Evolutionary conservation across 768 basidiomycete genomes (phyloP), one percentile per base, ranked within the genome.

Genomic region (Calvatia gigantea): DNA sequence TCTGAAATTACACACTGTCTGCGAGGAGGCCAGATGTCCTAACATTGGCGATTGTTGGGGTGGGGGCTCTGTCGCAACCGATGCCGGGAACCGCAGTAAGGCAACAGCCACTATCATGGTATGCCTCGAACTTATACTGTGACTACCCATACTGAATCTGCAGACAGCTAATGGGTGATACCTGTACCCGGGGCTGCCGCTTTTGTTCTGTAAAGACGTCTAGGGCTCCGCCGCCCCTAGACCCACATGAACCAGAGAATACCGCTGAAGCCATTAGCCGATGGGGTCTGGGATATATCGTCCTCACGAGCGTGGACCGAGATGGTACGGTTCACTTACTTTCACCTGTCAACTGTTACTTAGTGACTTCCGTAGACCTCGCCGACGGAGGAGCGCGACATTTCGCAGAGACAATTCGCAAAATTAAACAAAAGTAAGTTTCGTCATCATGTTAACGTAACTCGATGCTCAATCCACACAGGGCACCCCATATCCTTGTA

Each of bases 21-120:
- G 97, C 65, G 97, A 99, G 71, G 97, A 99, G 69, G 97, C 97
- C 32, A 82, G 95, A 59, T 99, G 97, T 76, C 97, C 97, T 0
- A 99, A 99, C 65, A 98, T 99, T 54, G 97, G 96, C n/a, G 96
- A 98, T 65, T 99, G 97, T 65, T 99, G 97, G 97, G 94, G 97
- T 38, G 94, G 94, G 7, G 86, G 85, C 64, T 76, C 81, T 29
- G 82, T 77, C 45, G 76, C 70, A 38, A 83, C 81, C 6, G 84
- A 86, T 50, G 81, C 80, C 56, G 89, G 90, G 53, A 87, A 84
- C 28, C 85, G 87, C 61, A 85, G 84, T 56, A 81, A 83, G 46
- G 97, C 97, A 21, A 99, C 97, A 6, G 97, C 97, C 9, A 99
- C 97, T 2, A 99, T 99, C 68, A 98, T 99, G 97, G 95, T 92